These are phyloP conservation scores for Leptosphaerulina australis DNA, from an alignment of 2,329 filamentous ascomycete species.

Conservation along the genomic window DNA sequence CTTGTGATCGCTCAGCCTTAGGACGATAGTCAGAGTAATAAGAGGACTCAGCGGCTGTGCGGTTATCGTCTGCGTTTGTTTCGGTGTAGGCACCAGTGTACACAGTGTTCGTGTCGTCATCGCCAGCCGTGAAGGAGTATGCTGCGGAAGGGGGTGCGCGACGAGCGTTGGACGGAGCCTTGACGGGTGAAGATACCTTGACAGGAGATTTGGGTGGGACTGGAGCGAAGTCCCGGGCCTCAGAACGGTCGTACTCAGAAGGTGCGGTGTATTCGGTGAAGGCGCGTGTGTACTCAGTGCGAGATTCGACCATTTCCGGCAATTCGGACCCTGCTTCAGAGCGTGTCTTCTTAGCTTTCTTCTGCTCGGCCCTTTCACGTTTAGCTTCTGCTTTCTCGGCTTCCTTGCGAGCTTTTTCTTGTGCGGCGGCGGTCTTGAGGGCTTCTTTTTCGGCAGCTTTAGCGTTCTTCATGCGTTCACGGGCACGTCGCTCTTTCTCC, in stretches of 20 bases:
- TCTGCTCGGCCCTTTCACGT: conserved; percentile 50
- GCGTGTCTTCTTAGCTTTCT: conserved; percentile 51
- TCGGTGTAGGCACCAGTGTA: conserved; percentile 51
- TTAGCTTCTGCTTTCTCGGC: conserved; percentile 46
- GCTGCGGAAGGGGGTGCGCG: conserved; percentile 47
- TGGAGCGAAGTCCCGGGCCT: conserved; percentile 16
- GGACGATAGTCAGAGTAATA: conserved; percentile 53
- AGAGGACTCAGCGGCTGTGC: conserved; percentile 39
- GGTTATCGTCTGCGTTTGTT: conserved; percentile 41
- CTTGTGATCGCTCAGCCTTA: conserved; percentile 41
- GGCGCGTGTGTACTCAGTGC: conserved; percentile 34
- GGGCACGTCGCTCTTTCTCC: conserved; percentile 50
- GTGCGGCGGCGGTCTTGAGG: conserved; percentile 39
- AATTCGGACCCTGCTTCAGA: conserved; percentile 38
- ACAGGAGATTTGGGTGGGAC: conserved; percentile 23
- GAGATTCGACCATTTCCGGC: conserved; percentile 38
- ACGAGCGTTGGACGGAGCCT: conserved; percentile 28
- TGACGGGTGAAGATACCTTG: conserved; percentile 21
- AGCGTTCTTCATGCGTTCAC: conserved; percentile 59
- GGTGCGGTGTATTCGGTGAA: conserved; percentile 39
- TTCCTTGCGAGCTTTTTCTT: conserved; percentile 54
- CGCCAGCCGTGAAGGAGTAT: conserved; percentile 59
- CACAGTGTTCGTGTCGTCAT: conserved; percentile 54
- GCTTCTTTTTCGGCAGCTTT: conserved; percentile 48
- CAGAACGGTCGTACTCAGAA: conserved; percentile 25